Base-by-base conservation (phyloP, 1,139 yeast species). In the Petasospora rhodanensis region DNA sequence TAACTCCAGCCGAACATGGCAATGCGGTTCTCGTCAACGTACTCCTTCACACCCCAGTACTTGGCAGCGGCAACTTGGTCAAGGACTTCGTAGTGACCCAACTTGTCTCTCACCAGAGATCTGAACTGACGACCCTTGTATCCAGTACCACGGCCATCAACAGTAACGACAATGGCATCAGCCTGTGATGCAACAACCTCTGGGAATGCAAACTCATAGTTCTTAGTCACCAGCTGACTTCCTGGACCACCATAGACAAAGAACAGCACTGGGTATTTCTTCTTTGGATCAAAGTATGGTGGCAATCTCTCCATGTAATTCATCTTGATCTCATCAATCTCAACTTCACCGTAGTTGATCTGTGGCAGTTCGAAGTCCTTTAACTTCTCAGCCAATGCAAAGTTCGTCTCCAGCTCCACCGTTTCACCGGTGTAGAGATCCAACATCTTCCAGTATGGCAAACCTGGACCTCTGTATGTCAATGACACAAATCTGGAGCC, bases 1-100 rank as follows among this genome's bases (percentile, higher is more conserved):
- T 81, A 82, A 3, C 87, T 79, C 89, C 91, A 82, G 6, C 93
- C 93, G 78, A 86, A 82, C 34, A 82, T 73, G 2, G 85, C 84
- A 10, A 81, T 73, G 42, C 74, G 66, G 4, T 63, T 61, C 7
- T 60, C 51, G 53, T 82, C 84, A 26, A 81, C 79, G 47, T 73
- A 82, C 3, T 68, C 45, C 41, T 69, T 70, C 7, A 59, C 32
- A 2, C 69, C 61, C 77, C 85, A 82, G 2, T 66, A 42, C 40
- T 69, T 69, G 2, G 83, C 91, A 5, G 87, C 85, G 0, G 71
- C 60, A 19, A 82, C 76, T 56, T 82, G 89, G 55, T 82, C 93
- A 21, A 62, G 52, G 3, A 84, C 80, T 54, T 82, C 93, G 48
- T 67, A 73, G 42, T 76, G 62, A 4, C 91, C 89, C 40, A 82